phyloP scores from a whole-genome alignment of 768 basidiomycete genomes.

The Hysterangium stoloniferum region DNA sequence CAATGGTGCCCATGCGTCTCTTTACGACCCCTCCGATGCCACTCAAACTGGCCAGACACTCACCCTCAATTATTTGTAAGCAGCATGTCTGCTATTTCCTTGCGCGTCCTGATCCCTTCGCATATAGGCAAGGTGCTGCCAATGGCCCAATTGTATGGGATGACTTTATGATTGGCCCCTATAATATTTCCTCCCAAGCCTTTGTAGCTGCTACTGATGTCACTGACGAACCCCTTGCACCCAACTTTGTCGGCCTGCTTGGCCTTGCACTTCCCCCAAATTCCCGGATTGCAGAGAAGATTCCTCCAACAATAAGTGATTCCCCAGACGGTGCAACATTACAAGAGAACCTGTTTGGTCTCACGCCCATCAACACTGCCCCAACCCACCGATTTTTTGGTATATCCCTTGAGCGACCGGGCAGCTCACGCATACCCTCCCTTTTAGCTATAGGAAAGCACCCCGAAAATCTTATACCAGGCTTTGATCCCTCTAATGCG shows the following conservation, averaged over 20 bases:
- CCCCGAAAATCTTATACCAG: conserved; percentile 27
- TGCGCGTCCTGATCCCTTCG: not conserved
- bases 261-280: conserved; percentile 70
- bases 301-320: conserved; percentile 44
- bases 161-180: conserved; percentile 51
- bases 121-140: conserved; percentile 35
- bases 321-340: conserved; percentile 57
- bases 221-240: conserved; percentile 46
- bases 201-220: conserved; percentile 58
- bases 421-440: conserved; percentile 46
- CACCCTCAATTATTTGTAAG: conserved; percentile 44
- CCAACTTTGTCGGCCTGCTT: conserved; percentile 56
- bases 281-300: conserved; percentile 48
- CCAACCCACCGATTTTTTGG: conserved; percentile 61
- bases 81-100: not conserved
- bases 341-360: conserved; percentile 64
- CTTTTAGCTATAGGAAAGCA: conserved; percentile 65
- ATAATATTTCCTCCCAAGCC: conserved; percentile 57
- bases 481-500: conserved; percentile 45
- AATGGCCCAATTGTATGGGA: conserved; percentile 68
- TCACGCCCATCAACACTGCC: conserved; percentile 43
- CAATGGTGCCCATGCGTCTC: conserved; percentile 33
- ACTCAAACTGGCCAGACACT: conserved; percentile 37
- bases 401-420: conserved; percentile 61
- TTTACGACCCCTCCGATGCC: conserved; percentile 49